Evolutionary conservation across 202 grass and related monocot species (phyloP).

Genomic region (Panicum virgatum): DNA sequence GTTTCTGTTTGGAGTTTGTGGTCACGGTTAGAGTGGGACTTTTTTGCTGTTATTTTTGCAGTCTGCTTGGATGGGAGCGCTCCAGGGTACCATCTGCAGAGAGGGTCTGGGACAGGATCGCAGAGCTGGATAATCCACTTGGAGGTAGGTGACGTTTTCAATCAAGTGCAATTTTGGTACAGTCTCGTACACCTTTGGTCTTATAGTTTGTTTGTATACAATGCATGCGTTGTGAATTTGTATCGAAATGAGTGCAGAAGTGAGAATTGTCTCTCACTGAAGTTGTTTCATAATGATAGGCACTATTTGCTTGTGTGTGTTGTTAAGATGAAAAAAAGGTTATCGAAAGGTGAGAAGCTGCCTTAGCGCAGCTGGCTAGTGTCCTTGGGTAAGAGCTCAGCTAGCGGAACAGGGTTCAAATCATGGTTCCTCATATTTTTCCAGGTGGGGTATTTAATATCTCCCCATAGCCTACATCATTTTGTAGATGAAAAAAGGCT

Average conservation of each 20-base stretch:
- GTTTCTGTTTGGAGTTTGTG: not conserved
- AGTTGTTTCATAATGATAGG: not conserved
- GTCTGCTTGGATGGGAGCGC: conserved; percentile 94
- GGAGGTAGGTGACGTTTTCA: conserved; percentile 47
- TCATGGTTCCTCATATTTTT: no score
- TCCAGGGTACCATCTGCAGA: conserved; percentile 78
- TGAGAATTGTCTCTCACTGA: not conserved
- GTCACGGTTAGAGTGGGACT: not conserved
- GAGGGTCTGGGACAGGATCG: conserved; percentile 64
- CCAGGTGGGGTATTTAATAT: no score
- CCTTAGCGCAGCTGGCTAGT: no score
- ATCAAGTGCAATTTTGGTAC: not conserved
- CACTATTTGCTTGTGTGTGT: not conserved
- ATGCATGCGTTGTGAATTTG: not conserved
- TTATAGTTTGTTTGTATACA: not conserved
- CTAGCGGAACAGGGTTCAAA: no score
- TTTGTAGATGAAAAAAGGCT: no score
- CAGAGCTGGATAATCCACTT: conserved; percentile 75
- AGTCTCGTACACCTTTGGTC: not conserved
- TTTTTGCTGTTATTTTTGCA: conserved; percentile 48
- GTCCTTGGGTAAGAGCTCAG: no score
- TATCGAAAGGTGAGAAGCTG: no score
- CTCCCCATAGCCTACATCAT: no score
- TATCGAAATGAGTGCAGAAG: not conserved
- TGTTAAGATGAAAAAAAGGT: not conserved